A percentile compares a stretch with the other conserved stretches of the same genome.
Evolutionary conservation across 768 basidiomycete species (phyloP).

Genomic region (Phlebiopsis flavidoalba): DNA sequence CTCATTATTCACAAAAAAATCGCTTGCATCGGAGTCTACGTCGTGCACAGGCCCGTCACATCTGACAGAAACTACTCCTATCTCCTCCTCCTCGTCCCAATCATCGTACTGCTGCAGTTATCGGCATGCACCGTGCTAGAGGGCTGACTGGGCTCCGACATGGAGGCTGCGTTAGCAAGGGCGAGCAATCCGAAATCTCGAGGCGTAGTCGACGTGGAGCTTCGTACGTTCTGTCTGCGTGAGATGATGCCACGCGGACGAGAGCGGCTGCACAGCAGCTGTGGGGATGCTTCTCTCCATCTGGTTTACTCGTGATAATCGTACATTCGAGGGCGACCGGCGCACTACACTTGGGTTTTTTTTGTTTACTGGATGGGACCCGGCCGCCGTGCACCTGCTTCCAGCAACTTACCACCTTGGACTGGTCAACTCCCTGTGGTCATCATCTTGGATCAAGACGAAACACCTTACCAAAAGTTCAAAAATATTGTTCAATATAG

Average conservation of each 20-base stretch:
- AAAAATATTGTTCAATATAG: neutral
- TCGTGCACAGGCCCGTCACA: neutral
- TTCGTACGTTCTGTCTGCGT: neutral
- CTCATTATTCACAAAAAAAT: neutral
- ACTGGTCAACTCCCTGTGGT: neutral
- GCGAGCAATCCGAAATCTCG: neutral
- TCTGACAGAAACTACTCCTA: neutral
- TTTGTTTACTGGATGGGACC: neutral
- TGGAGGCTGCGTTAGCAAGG: neutral
- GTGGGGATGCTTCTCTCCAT: neutral
- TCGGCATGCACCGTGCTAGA: neutral
- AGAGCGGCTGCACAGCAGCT: slow-evolving; percentile 1
- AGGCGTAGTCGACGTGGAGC: neutral
- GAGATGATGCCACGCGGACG: neutral
- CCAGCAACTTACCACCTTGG: slow-evolving; percentile 2
- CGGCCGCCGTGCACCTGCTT: neutral
- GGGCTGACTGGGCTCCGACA: neutral
- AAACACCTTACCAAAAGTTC: slow-evolving; percentile 9
- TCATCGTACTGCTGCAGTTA: neutral
- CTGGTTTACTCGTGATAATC: neutral
- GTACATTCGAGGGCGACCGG: neutral
- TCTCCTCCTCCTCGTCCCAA: neutral
- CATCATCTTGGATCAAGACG: neutral
- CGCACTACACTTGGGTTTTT: neutral
- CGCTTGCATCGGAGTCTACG: neutral